These are phyloP conservation scores for Aurinia saxatilis DNA, from an alignment of 345 rosid species.

Conservation along the genomic window DNA sequence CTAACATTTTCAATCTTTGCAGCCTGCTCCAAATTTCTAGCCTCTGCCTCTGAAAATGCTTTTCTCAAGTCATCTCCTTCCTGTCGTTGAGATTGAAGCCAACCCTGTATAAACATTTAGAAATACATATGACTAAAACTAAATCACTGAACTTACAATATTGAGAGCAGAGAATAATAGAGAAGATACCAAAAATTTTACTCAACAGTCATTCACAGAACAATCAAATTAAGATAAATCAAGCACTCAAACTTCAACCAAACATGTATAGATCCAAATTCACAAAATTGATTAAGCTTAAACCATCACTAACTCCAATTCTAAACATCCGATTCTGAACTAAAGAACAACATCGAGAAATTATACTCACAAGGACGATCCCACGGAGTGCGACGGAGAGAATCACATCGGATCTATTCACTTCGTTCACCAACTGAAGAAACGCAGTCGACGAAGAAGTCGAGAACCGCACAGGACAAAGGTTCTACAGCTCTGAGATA, in stretches of 20 bases:
- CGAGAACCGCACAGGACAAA: constrained; percentile 81
- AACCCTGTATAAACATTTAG: constrained; percentile 39
- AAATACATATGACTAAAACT: too few species aligned
- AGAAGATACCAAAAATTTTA: too few species aligned
- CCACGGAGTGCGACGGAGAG: constrained; percentile 42
- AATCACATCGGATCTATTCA: constrained; percentile 36
- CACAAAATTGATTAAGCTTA: neutral
- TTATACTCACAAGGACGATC: constrained; percentile 52
- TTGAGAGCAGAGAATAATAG: too few species aligned
- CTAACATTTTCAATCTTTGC: constrained; percentile 74
- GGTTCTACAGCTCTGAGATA: too few species aligned
- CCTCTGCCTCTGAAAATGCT: constrained; percentile 52
- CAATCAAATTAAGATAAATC: neutral
- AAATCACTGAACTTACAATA: too few species aligned
- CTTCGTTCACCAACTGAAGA: constrained; percentile 34
- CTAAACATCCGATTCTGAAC: constrained; percentile 3
- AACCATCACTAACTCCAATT: too few species aligned
- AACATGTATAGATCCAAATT: neutral
- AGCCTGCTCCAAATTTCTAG: constrained; percentile 56
- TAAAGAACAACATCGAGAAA: neutral
- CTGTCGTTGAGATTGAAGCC: constrained; percentile 56
- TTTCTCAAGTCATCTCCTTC: constrained; percentile 57
- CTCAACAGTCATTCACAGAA: neutral
- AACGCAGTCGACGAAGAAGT: constrained; percentile 42
- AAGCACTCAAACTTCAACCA: neutral